Conservation (phyloP, 495 filamentous ascomycete species). For the Penicillium waksmanii region DNA sequence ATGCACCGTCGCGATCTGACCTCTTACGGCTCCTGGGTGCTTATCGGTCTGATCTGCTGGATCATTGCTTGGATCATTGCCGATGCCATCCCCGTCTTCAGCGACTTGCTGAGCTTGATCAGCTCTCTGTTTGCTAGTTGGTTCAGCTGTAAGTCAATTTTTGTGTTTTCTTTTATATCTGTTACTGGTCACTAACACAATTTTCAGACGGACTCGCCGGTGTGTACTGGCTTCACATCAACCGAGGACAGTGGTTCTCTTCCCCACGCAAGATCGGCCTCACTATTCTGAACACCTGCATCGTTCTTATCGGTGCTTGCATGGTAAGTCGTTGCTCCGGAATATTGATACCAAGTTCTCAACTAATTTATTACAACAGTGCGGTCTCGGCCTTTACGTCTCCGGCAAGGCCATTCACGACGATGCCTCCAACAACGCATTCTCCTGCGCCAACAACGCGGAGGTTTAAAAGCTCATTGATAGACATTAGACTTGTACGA, state of each 20-base stretch:
- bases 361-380: conserved; percentile 15
- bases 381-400: conserved; percentile 43
- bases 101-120: conserved; percentile 59
- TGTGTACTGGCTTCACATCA: conserved; percentile 51
- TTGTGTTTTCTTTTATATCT: neutral
- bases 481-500: neutral
- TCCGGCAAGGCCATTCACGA: conserved; percentile 41
- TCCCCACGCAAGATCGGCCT: conserved; percentile 41
- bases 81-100: conserved; percentile 74
- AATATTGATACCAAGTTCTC: neutral
- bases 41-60: conserved; percentile 59
- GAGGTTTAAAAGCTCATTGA: neutral
- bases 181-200: neutral
- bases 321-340: conserved; percentile 29
- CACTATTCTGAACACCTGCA: conserved; percentile 37
- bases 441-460: conserved; percentile 41
- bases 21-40: conserved; percentile 56
- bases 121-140: conserved; percentile 38
- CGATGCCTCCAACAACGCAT: conserved; percentile 33
- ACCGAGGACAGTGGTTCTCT: conserved; percentile 39
- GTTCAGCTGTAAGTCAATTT: conserved; percentile 34
- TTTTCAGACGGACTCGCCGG: conserved; percentile 38
- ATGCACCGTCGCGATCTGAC: conserved; percentile 60
- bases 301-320: conserved; percentile 36
- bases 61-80: conserved; percentile 72